phyloP scores from a whole-genome alignment of 2,329 filamentous ascomycete species.

The Nemania diffusa region DNA sequence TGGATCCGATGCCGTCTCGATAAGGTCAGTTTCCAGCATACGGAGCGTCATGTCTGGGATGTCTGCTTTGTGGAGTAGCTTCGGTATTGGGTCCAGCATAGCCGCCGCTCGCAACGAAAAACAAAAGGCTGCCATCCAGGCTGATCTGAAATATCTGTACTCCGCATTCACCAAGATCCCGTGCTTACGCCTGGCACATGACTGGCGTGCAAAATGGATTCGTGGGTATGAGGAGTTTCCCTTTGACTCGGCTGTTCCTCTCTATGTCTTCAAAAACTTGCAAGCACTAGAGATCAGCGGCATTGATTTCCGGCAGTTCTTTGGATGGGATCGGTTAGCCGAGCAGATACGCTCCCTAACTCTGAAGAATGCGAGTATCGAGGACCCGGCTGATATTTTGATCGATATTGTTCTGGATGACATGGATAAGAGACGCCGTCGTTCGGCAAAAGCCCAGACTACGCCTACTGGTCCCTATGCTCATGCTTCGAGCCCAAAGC shows the following conservation, averaged over 20 bases:
- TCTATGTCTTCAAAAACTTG: conserved; percentile 98
- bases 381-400: conserved; percentile 89
- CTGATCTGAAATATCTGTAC: conserved; percentile 94
- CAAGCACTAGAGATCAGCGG: conserved; percentile 93
- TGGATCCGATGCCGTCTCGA: conserved; percentile 85
- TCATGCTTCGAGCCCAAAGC: conserved; percentile 64
- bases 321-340: conserved; percentile 93
- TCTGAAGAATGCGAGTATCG: conserved; percentile 85
- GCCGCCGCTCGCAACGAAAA: conserved; percentile 86
- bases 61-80: conserved; percentile 90
- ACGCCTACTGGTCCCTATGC: conserved; percentile 80
- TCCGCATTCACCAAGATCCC: conserved; percentile 99
- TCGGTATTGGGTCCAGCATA: conserved; percentile 83
- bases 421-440: conserved; percentile 88
- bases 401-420: conserved; percentile 96
- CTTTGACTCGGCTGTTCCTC: conserved; percentile 94
- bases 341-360: conserved; percentile 92
- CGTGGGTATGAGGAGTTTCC: conserved; percentile 97
- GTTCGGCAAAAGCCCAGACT: conserved; percentile 85
- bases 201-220: conserved; percentile 90
- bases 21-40: conserved; percentile 95
- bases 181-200: conserved; percentile 87
- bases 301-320: conserved; percentile 96
- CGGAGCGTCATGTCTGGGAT: conserved; percentile 98
- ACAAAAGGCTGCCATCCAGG: conserved; percentile 84